Evolutionary conservation across 1,139 yeast genomes (phyloP), one percentile per base, ranked within the genome.

Genomic region (Citeromyces siamensis): DNA sequence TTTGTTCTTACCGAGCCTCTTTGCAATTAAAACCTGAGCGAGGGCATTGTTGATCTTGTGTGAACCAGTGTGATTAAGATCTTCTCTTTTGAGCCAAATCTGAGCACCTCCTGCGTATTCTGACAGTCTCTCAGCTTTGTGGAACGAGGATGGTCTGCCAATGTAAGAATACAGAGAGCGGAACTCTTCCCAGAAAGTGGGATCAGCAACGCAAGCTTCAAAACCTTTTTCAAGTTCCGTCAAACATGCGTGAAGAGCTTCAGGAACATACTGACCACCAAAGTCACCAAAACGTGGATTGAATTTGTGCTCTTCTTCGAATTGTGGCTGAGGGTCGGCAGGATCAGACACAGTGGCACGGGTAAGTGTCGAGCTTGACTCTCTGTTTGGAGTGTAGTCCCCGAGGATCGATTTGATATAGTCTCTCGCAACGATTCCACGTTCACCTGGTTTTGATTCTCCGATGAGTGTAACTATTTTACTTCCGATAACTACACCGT

Each of bases 181-280:
- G 65, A 84, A 88, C 53, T 93, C 98, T 41, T 77, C 80, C 99
- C 98, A 90, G 68, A 90, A 90, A 34, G 62, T 56, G 33, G 86
- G 90, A 58, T 90, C 97, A 27, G 88, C 85, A 44, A 78, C 76
- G 13, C 96, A 95, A 34, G 67, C 71, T 55, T 82, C 88, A 56
- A 88, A 93, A 6, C 86, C 96, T 40, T 58, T 66, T 62, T 90
- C 97, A 42, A 93, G 71, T 60, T 93, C 95, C 43, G 76, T 73
- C 46, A 90, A 68, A 65, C 97, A 90, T 34, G 94, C 73, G 58
- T 88, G 93, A 51, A 90, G 66, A 18, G 95, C 88, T 63, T 90
- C 99, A 34, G 99, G 99, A 26, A 93, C 97, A 54, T 83, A 90
- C 62, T 90, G 98, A 41, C 99, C 99, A 56, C 99, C 99, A 53